A percentile compares a stretch with the other conserved stretches of the same genome.
Evolutionary conservation across 2,329 filamentous ascomycete genomes (phyloP).

Genomic region (Aspergillus fischeri): DNA sequence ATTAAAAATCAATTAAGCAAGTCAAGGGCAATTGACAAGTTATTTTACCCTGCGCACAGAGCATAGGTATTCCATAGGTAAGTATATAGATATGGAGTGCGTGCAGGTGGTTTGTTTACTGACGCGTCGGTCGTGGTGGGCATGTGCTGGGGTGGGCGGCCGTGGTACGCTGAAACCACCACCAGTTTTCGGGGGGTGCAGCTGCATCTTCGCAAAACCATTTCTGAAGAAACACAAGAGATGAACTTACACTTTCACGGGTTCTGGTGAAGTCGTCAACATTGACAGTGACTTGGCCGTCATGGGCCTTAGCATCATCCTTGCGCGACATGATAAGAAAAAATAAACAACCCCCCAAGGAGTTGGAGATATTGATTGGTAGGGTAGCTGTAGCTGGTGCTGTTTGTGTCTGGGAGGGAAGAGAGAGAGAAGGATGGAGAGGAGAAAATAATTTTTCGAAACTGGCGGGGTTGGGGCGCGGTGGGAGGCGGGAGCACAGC

Average conservation of each 20-base stretch:
- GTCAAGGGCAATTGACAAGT: background rate
- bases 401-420: slow-evolving; percentile 8
- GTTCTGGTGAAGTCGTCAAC: slow-evolving; percentile 75
- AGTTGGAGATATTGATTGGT: background rate
- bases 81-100: background rate
- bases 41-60: background rate
- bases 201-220: background rate
- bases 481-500: slow-evolving; percentile 10
- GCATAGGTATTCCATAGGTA: background rate
- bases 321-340: slow-evolving; percentile 48
- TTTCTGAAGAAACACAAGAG: slow-evolving; percentile 5
- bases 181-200: slow-evolving; percentile 3
- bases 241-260: slow-evolving; percentile 69
- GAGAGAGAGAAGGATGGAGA: slow-evolving; percentile 14
- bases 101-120: slow-evolving; percentile 6
- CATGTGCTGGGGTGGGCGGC: slow-evolving; percentile 1
- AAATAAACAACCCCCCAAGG: slow-evolving; percentile 13
- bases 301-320: slow-evolving; percentile 33
- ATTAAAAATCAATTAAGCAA: background rate
- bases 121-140: slow-evolving; percentile 5
- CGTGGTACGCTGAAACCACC: slow-evolving; percentile 1
- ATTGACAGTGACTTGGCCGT: slow-evolving; percentile 44
- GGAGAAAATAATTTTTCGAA: slow-evolving; percentile 17
- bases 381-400: background rate
- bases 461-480: slow-evolving; percentile 15